These are phyloP conservation scores for Pyrenopolyporus hunteri DNA, from an alignment of 495 filamentous ascomycete genomes.

Conservation along the genomic window DNA sequence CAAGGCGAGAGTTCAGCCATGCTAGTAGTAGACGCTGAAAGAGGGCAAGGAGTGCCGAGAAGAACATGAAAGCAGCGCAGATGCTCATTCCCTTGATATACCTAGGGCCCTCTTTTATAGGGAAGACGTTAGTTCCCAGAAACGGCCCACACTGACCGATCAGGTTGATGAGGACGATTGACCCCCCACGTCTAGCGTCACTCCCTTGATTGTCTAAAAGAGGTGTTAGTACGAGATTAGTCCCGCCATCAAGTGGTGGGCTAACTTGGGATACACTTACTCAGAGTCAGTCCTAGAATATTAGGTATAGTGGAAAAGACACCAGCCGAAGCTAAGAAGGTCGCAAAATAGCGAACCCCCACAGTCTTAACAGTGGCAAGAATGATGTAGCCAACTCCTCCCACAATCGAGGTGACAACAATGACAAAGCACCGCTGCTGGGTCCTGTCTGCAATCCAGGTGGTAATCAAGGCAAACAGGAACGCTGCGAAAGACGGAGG, in stretches of 20 bases:
- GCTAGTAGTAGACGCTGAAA: constrained; percentile 59
- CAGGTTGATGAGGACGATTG: constrained; percentile 68
- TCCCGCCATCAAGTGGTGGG: neutral
- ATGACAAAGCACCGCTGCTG: constrained; percentile 72
- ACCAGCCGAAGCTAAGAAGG: constrained; percentile 69
- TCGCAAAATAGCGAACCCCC: constrained; percentile 66
- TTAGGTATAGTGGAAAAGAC: constrained; percentile 68
- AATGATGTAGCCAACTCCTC: constrained; percentile 72
- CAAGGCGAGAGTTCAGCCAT: constrained; percentile 62
- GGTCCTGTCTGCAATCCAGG: constrained; percentile 74
- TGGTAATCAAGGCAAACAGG: constrained; percentile 65
- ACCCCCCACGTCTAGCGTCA: constrained; percentile 67
- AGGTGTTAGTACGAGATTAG: neutral
- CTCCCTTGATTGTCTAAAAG: constrained; percentile 65
- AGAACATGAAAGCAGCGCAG: constrained; percentile 70
- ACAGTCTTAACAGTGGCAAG: constrained; percentile 64
- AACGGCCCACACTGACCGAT: constrained; percentile 72
- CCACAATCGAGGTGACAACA: constrained; percentile 63
- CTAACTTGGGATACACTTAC: constrained; percentile 17
- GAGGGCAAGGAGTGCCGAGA: constrained; percentile 62
- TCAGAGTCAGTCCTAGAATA: constrained; percentile 70
- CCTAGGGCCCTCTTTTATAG: constrained; percentile 58
- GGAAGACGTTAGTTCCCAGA: constrained; percentile 70
- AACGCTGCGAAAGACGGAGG: constrained; percentile 79
- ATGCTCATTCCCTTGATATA: constrained; percentile 66